phyloP scores from a whole-genome alignment of 23 red algal species.

The Gracilaria gracilis region DNA sequence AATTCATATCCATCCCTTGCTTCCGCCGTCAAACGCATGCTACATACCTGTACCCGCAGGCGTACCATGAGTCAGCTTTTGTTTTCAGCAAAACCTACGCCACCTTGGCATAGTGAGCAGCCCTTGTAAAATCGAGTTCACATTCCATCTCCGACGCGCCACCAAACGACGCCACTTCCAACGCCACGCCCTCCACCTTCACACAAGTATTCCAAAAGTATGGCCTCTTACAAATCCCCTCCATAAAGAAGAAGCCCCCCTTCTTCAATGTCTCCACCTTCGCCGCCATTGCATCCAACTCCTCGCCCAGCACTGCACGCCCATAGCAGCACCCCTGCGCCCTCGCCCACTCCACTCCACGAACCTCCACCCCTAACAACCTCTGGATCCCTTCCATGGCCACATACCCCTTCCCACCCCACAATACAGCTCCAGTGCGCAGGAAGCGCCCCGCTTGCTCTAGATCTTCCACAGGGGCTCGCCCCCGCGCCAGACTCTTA shows the following conservation, averaged over 20 bases:
- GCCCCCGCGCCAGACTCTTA: slow-evolving; percentile 1
- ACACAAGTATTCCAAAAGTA: background rate
- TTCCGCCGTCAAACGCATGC: background rate
- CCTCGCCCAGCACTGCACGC: background rate
- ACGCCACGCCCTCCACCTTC: background rate
- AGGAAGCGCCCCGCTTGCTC: background rate
- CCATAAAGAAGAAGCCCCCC: background rate
- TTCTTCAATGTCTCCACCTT: background rate
- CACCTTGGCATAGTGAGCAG: background rate
- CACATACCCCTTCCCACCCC: background rate
- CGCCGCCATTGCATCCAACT: background rate
- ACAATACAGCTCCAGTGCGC: background rate
- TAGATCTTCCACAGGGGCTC: background rate
- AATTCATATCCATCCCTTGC: no score
- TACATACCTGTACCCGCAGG: background rate
- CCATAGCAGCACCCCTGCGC: slow-evolving; percentile 2
- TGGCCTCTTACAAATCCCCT: slow-evolving; percentile 1
- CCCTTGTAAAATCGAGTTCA: background rate
- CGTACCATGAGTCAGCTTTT: background rate
- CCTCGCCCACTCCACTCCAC: background rate
- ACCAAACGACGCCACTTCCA: background rate
- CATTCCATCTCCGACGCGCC: background rate
- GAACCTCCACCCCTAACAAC: background rate
- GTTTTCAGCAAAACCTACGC: background rate
- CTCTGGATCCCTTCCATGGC: background rate